These are phyloP conservation scores for Coccomyxa sp. DNA, from an alignment of 139 green algal species.

Conservation along the genomic window DNA sequence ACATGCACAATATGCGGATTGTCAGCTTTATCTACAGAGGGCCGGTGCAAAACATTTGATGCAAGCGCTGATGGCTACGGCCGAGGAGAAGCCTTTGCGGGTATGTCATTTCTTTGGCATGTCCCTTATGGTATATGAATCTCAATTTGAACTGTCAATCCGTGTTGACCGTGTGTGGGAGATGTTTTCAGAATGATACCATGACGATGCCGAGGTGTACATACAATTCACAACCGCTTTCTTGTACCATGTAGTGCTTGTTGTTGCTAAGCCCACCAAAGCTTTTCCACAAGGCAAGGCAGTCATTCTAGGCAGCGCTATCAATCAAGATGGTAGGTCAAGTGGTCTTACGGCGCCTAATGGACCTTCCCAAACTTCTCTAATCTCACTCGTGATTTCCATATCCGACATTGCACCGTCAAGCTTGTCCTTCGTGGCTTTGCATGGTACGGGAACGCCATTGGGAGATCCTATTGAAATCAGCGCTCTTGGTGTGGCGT, in stretches of 20 bases:
- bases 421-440: not conserved
- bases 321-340: conserved; percentile 89
- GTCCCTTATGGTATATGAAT: too few species aligned
- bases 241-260: not conserved
- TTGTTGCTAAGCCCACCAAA: conserved; percentile 19
- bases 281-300: conserved; percentile 67
- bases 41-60: conserved; percentile 87
- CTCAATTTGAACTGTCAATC: too few species aligned
- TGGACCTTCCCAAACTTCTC: conserved; percentile 41
- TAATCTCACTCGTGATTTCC: not conserved
- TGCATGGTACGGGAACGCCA: conserved; percentile 54
- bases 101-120: too few species aligned
- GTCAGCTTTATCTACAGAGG: conserved; percentile 65
- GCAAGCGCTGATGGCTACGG: conserved; percentile 63
- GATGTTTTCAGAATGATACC: too few species aligned
- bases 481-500: conserved; percentile 39
- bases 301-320: conserved; percentile 54
- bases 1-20: conserved; percentile 41
- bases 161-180: too few species aligned
- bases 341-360: conserved; percentile 75
- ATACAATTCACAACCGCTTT: not conserved
- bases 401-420: not conserved
- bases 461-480: conserved; percentile 90
- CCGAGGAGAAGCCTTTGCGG: conserved; percentile 5
- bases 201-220: too few species aligned